Base-by-base conservation (phyloP, 208 protist genomes). In the Leishmania tropica region DNA sequence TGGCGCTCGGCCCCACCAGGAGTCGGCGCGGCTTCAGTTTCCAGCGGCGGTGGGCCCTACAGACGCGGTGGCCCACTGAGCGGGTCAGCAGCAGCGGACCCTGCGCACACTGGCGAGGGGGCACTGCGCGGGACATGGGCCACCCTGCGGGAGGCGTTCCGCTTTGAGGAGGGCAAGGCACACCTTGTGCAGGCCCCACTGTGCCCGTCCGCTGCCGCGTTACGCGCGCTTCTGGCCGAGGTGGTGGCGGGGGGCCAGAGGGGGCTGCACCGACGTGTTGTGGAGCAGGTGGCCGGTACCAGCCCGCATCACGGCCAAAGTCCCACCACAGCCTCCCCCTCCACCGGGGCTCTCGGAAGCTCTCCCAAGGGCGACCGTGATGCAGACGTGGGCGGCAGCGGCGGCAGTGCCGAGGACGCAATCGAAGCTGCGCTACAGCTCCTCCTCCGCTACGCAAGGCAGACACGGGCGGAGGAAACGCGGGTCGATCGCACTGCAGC, bases 151-250 rank as follows among this genome's bases (percentile, higher is more conserved):
- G 78, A 64, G 19, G 82, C 67, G 31, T 71, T 89, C 70, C 74
- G 77, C 68, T 78, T 76, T 17, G 74, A 87, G 72, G 76, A 86
- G 72, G 24, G 28, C 1, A 11, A 47, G 7, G 68, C 77, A 74
- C 83, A 58, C 54, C 74, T 76, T 80, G 82, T 85, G 65, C 65
- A 74, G 31, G 79, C 83, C 40, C 86, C 84, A 28, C 81, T 90
- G n/a, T 87, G 87, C 60, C 83, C 87, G 2, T 56, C 84, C n/a
- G 3, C 45, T 3, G 78, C 48, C 0, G 78, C 79, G 21, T 51
- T 90, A 10, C 45, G 40, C 17, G 58, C 68, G 7, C 81, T 92
- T 71, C 79, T 83, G 64, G 5, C 8, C 0, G 81, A 83, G 75
- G 90, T 87, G 21, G 81, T 91, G 74, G 28, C 28, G 48, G 72